These are phyloP conservation scores for Pulveroboletus sp. DNA, from an alignment of 768 basidiomycete genomes.

Conservation along the genomic window DNA sequence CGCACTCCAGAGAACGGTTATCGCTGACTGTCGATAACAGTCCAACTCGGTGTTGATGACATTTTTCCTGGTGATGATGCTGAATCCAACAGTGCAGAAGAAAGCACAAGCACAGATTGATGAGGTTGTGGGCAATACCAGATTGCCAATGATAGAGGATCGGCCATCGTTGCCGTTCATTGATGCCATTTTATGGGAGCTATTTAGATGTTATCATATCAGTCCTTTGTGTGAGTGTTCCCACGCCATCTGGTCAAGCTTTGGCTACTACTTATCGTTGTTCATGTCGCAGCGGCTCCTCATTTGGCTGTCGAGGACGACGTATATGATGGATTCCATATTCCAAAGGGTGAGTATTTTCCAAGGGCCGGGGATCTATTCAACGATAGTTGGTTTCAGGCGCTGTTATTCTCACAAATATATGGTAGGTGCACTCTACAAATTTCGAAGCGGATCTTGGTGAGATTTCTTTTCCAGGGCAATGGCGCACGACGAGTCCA, in stretches of 20 bases:
- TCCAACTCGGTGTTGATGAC: neutral
- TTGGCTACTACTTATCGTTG: too few species aligned
- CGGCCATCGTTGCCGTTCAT: conserved; percentile 31
- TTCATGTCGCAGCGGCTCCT: conserved; percentile 19
- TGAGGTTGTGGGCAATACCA: neutral
- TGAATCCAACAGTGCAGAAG: too few species aligned
- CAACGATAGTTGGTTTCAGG: conserved; percentile 2
- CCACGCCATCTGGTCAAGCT: neutral
- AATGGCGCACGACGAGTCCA: conserved; percentile 14
- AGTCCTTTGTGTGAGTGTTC: conserved; percentile 2
- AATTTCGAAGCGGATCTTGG: too few species aligned
- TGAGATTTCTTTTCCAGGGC: neutral
- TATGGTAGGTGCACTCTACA: neutral
- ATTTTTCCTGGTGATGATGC: too few species aligned
- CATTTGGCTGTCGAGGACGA: conserved; percentile 11
- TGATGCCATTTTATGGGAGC: conserved; percentile 34
- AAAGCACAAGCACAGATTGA: neutral
- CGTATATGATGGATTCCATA: conserved; percentile 29
- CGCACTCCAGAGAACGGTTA: too few species aligned
- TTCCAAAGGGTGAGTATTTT: conserved; percentile 31
- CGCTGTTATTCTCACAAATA: conserved; percentile 23
- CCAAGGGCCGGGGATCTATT: neutral
- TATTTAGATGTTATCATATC: neutral
- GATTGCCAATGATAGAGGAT: conserved; percentile 5
- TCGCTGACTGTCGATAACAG: neutral